Evolutionary conservation across 768 basidiomycete species (phyloP).

Genomic region (Trametes cingulata): DNA sequence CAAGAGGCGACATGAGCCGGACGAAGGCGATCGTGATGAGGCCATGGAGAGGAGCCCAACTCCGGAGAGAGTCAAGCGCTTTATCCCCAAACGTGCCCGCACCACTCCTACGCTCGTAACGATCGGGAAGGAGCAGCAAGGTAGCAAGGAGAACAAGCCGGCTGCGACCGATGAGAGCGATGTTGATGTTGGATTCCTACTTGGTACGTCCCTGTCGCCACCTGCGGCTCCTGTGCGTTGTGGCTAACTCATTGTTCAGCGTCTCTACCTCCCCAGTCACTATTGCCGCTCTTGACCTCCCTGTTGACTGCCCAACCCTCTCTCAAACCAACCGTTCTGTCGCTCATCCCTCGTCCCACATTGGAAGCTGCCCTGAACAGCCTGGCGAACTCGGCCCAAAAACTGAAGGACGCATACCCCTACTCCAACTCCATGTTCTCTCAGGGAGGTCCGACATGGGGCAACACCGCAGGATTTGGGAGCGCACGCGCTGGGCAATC

Average conservation of each 20-base stretch:
- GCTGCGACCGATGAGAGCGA: slow-evolving; percentile 52
- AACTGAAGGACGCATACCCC: slow-evolving; percentile 79
- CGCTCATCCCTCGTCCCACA: slow-evolving; percentile 83
- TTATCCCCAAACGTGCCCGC: slow-evolving; percentile 66
- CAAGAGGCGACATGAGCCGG: slow-evolving; percentile 68
- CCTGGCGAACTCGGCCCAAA: slow-evolving; percentile 65
- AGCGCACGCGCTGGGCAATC: background rate
- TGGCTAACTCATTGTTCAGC: slow-evolving; percentile 46
- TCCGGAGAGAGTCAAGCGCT: slow-evolving; percentile 73
- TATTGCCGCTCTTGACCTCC: slow-evolving; percentile 71
- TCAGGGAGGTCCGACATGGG: slow-evolving; percentile 32
- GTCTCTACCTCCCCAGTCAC: slow-evolving; percentile 74
- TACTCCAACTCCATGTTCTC: slow-evolving; percentile 59
- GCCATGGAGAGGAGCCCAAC: slow-evolving; percentile 87
- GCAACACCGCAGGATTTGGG: slow-evolving; percentile 22
- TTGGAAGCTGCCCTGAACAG: slow-evolving; percentile 73
- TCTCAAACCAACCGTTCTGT: slow-evolving; percentile 69
- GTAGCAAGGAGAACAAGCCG: slow-evolving; percentile 51
- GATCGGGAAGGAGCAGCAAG: slow-evolving; percentile 38
- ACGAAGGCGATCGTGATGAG: slow-evolving; percentile 69
- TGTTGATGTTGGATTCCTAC: slow-evolving; percentile 76
- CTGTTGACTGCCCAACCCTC: slow-evolving; percentile 68
- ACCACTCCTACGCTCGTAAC: slow-evolving; percentile 38
- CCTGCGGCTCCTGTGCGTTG: background rate
- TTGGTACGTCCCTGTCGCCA: slow-evolving; percentile 53